Percentiles rank a stretch among this genome's conserved stretches.
Evolutionary conservation across 345 rosid species (phyloP).

Genomic region (Dipteronia sinensis): DNA sequence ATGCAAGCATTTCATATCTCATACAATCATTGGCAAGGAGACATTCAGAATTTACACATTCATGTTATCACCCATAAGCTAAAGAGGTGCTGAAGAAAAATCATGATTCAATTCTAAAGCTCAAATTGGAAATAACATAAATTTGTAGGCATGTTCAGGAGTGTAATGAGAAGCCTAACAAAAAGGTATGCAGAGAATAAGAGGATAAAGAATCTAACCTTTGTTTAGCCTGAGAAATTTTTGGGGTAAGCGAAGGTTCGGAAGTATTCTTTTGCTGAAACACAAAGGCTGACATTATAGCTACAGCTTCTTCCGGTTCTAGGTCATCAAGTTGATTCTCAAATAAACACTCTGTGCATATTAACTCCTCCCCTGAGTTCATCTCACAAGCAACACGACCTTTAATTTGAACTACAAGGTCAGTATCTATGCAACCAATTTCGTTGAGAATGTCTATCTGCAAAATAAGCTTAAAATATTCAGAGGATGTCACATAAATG

Average conservation of each 20-base stretch:
- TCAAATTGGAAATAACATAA: slow-evolving; percentile 1
- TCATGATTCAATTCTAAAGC: slow-evolving; percentile 1
- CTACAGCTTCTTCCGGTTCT: slow-evolving; percentile 99
- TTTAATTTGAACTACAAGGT: slow-evolving; percentile 91
- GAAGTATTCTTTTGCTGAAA: slow-evolving; percentile 95
- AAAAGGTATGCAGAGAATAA: not conserved
- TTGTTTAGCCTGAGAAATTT: slow-evolving; percentile 68
- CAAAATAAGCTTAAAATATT: slow-evolving; percentile 30
- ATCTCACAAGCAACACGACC: slow-evolving; percentile 99
- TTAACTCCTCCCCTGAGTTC: slow-evolving; percentile 98
- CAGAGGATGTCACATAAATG: slow-evolving; percentile 3
- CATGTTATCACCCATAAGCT: not conserved
- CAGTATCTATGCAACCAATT: slow-evolving; percentile 85
- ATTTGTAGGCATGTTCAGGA: not conserved
- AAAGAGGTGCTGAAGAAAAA: not conserved
- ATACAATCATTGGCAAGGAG: not conserved
- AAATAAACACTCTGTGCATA: slow-evolving; percentile 84
- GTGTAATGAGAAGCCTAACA: not conserved
- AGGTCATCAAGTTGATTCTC: slow-evolving; percentile 93
- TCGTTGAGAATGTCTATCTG: slow-evolving; percentile 91
- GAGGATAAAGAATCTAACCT: slow-evolving; percentile 42
- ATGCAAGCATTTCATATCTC: not conserved
- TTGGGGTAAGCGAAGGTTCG: slow-evolving; percentile 79
- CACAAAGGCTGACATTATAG: slow-evolving; percentile 96
- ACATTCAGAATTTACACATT: not conserved